These are phyloP conservation scores for Rhodotorula sp. DNA, from an alignment of 1,284 basidiomycete species.

Conservation along the genomic window DNA sequence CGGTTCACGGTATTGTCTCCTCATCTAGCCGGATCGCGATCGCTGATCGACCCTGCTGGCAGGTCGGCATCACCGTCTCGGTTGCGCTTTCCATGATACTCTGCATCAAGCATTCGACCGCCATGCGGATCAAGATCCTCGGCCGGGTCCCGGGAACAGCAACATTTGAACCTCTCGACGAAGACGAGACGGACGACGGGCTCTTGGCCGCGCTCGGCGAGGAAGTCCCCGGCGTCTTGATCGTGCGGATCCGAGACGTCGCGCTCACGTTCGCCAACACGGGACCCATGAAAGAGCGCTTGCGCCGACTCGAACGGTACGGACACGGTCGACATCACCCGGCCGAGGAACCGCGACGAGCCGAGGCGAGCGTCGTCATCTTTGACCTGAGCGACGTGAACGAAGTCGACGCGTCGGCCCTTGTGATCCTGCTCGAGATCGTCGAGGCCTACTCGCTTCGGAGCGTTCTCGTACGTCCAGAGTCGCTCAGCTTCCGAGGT, in stretches of 20 bases:
- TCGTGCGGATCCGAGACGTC: conserved; percentile 75
- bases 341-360: conserved; percentile 75
- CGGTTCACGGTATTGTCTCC: background rate
- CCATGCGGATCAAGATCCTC: conserved; percentile 68
- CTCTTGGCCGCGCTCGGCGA: conserved; percentile 55
- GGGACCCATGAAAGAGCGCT: conserved; percentile 77
- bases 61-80: conserved; percentile 71
- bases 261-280: conserved; percentile 81
- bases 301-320: conserved; percentile 66
- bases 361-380: conserved; percentile 72
- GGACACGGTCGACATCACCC: conserved; percentile 64
- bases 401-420: conserved; percentile 54
- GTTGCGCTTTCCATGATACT: conserved; percentile 80
- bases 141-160: conserved; percentile 63
- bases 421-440: conserved; percentile 80
- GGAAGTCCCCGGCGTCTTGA: conserved; percentile 69
- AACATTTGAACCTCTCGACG: conserved; percentile 45
- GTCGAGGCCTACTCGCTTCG: conserved; percentile 62
- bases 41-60: background rate
- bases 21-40: background rate
- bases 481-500: too few species aligned
- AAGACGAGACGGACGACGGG: conserved; percentile 61
- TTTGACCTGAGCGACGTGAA: conserved; percentile 74
- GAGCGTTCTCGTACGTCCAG: conserved; percentile 27
- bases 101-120: conserved; percentile 82